These are phyloP conservation scores for Bipolaris victoriae DNA, from an alignment of 2,329 filamentous ascomycete genomes.

Conservation along the genomic window DNA sequence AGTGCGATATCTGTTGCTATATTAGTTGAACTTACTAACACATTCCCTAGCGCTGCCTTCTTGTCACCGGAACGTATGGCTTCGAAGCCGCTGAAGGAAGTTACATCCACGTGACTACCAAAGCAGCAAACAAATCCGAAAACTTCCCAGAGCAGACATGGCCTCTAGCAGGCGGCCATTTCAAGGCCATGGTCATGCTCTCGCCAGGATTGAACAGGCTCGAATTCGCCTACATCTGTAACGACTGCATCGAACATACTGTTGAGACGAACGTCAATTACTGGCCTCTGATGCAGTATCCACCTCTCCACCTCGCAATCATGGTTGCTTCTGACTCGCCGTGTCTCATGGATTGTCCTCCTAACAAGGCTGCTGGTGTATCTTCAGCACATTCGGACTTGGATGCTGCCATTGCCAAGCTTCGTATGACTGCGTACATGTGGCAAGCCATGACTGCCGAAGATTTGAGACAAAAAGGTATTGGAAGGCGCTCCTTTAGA, in stretches of 20 bases:
- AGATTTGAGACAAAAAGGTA: slow-evolving; percentile 34
- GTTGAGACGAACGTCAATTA: slow-evolving; percentile 31
- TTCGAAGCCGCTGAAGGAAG: slow-evolving; percentile 23
- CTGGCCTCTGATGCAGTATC: slow-evolving; percentile 38
- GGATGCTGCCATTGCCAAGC: slow-evolving; percentile 40
- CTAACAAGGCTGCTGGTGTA: slow-evolving; percentile 31
- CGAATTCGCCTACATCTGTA: slow-evolving; percentile 29
- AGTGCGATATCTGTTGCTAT: slow-evolving; percentile 2
- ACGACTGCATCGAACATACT: slow-evolving; percentile 21
- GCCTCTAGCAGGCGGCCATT: slow-evolving; percentile 39
- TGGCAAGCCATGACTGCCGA: slow-evolving; percentile 47
- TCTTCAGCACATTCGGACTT: slow-evolving; percentile 37
- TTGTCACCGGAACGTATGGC: slow-evolving; percentile 36
- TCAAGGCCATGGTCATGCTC: slow-evolving; percentile 43
- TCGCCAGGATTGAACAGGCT: slow-evolving; percentile 34
- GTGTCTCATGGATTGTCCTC: slow-evolving; percentile 40
- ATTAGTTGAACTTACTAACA: background rate
- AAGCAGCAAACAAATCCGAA: slow-evolving; percentile 24
- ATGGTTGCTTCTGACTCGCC: slow-evolving; percentile 44
- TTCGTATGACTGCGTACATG: slow-evolving; percentile 46
- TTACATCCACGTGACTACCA: slow-evolving; percentile 32
- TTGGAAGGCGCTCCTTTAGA: slow-evolving; percentile 37
- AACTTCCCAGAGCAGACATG: slow-evolving; percentile 42
- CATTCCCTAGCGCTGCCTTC: slow-evolving; percentile 31
- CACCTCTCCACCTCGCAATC: slow-evolving; percentile 43